phyloP scores from a whole-genome alignment of 2,329 filamentous ascomycete species.

The Colletotrichum australisinense region DNA sequence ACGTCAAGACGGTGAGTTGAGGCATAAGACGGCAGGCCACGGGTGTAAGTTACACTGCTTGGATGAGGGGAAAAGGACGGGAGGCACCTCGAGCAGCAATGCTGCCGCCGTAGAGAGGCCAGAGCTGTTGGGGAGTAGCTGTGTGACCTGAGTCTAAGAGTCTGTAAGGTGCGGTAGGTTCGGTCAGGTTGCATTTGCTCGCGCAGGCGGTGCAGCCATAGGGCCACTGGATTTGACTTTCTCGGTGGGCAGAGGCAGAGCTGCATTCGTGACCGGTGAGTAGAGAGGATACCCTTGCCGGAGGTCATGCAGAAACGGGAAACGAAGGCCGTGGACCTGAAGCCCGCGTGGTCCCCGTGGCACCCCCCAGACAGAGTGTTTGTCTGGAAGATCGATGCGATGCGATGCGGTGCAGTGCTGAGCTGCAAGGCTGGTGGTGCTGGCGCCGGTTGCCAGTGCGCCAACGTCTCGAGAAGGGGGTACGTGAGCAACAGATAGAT shows the following conservation, averaged over 20 bases:
- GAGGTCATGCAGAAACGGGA: slow-evolving; percentile 17
- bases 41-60: not conserved
- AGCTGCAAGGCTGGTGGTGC: not conserved
- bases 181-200: slow-evolving; percentile 6
- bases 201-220: slow-evolving; percentile 9
- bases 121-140: too few species aligned
- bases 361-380: not conserved
- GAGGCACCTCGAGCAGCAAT: too few species aligned
- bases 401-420: not conserved
- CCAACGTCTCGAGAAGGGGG: not conserved
- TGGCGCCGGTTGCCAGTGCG: not conserved
- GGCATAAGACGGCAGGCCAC: not conserved
- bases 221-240: slow-evolving; percentile 12
- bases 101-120: not conserved
- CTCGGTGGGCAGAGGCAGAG: not conserved
- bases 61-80: not conserved
- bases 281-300: slow-evolving; percentile 26
- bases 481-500: not conserved
- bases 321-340: slow-evolving; percentile 13
- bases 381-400: not conserved
- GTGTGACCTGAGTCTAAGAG: not conserved
- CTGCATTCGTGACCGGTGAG: not conserved
- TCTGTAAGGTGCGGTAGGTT: not conserved
- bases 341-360: not conserved
- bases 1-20: not conserved